Evolutionary conservation across 2,329 filamentous ascomycete genomes (phyloP).

Genomic region (Scytalidium sp.): DNA sequence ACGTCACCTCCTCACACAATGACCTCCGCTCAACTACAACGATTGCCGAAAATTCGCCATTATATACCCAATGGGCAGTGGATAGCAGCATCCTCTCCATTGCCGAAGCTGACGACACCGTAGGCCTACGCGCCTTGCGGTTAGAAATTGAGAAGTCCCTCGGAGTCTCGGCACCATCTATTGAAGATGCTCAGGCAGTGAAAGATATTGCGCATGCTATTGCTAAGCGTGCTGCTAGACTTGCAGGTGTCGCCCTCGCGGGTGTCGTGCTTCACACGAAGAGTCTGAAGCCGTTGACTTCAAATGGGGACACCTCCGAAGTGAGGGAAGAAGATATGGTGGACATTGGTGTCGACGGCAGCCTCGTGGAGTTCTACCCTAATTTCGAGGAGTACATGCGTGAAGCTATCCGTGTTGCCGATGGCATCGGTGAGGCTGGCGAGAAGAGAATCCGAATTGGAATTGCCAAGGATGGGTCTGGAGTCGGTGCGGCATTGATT

Average conservation of each 20-base stretch:
- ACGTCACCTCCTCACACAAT: conserved; percentile 70
- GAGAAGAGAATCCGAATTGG: conserved; percentile 89
- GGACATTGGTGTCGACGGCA: conserved; percentile 93
- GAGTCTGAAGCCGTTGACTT: conserved; percentile 51
- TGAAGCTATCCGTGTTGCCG: conserved; percentile 73
- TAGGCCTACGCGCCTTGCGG: conserved; percentile 69
- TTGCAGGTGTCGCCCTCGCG: conserved; percentile 84
- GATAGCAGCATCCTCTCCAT: conserved; percentile 89
- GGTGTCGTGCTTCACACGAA: conserved; percentile 81
- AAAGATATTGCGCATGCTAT: conserved; percentile 80
- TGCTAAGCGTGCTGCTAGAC: conserved; percentile 80
- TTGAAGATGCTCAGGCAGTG: conserved; percentile 85
- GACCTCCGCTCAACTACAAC: conserved; percentile 67
- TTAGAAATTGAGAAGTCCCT: conserved; percentile 76
- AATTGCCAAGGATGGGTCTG: conserved; percentile 94
- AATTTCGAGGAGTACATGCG: conserved; percentile 86
- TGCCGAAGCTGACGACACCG: conserved; percentile 75
- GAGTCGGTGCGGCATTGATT: conserved; percentile 92
- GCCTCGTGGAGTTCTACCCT: conserved; percentile 93
- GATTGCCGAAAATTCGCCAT: conserved; percentile 60
- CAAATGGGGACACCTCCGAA: conserved; percentile 13
- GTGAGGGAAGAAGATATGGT: conserved; percentile 59
- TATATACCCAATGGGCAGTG: conserved; percentile 82
- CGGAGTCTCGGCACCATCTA: conserved; percentile 70
- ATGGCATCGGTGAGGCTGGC: conserved; percentile 73